phyloP scores from a whole-genome alignment of 2,329 filamentous ascomycete species.

The Pestalotiopsis fici region DNA sequence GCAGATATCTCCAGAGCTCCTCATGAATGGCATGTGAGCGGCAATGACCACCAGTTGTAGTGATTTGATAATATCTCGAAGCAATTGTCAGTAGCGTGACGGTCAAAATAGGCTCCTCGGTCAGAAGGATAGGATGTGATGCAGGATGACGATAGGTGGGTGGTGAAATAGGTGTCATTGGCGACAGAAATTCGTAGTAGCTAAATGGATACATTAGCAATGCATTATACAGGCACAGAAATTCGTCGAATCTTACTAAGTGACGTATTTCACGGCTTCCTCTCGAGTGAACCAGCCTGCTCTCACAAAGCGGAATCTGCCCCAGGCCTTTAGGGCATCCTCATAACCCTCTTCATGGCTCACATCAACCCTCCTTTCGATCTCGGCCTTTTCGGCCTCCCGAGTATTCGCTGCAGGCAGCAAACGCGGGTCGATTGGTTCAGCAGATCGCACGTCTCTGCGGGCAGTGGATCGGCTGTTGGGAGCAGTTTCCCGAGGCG shows the following conservation, averaged over 20 bases:
- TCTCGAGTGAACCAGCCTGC: slow-evolving; percentile 95
- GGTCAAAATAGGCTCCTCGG: slow-evolving; percentile 89
- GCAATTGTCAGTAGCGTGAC: slow-evolving; percentile 91
- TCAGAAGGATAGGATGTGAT: slow-evolving; percentile 77
- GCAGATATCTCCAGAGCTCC: slow-evolving; percentile 90
- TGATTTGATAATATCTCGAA: slow-evolving; percentile 80
- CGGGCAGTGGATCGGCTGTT: slow-evolving; percentile 13
- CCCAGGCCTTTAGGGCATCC: slow-evolving; percentile 84
- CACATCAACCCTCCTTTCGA: slow-evolving; percentile 47
- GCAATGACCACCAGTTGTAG: slow-evolving; percentile 78
- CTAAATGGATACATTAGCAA: slow-evolving; percentile 36
- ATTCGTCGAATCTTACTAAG: slow-evolving; percentile 67
- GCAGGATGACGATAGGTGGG: slow-evolving; percentile 85
- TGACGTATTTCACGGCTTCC: slow-evolving; percentile 91
- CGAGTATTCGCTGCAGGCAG: slow-evolving; percentile 18
- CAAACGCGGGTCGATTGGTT: slow-evolving; percentile 32
- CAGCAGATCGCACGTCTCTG: slow-evolving; percentile 24
- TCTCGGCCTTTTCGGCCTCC: slow-evolving; percentile 26
- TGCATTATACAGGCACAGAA: slow-evolving; percentile 1
- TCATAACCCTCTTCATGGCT: slow-evolving; percentile 57
- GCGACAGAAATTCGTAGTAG: slow-evolving; percentile 90
- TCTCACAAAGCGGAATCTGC: slow-evolving; percentile 88
- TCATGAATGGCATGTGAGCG: slow-evolving; percentile 92
- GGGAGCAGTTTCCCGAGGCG: slow-evolving; percentile 18
- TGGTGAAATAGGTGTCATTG: slow-evolving; percentile 89